Conservation (phyloP, 768 basidiomycete genomes). For the Tricholoma furcatifolium region DNA sequence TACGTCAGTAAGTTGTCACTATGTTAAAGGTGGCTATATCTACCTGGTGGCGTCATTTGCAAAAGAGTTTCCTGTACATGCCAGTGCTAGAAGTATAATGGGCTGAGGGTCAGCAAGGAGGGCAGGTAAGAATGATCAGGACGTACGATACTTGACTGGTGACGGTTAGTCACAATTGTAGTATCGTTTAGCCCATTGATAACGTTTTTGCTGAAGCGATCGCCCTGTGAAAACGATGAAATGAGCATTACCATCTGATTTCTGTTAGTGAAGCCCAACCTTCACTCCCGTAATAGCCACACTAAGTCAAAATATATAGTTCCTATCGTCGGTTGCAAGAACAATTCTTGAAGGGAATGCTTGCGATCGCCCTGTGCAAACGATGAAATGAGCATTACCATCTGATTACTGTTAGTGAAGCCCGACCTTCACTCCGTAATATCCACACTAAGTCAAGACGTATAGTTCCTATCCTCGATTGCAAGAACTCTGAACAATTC, state of each 20-base stretch:
- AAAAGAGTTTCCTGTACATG: not conserved
- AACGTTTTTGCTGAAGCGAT: constrained; percentile 1
- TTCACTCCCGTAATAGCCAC: not conserved
- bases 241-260: not conserved
- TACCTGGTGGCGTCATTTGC: too few species aligned
- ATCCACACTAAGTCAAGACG: not conserved
- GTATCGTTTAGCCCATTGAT: not conserved
- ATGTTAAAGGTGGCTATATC: too few species aligned
- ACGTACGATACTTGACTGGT: constrained; percentile 1
- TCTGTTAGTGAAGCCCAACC: not conserved
- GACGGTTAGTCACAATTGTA: constrained; percentile 1
- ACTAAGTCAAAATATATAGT: not conserved
- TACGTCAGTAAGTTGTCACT: too few species aligned
- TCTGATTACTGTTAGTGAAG: not conserved
- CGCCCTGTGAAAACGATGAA: not conserved
- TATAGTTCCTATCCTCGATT: not conserved
- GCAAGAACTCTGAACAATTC: not conserved
- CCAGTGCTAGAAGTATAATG: not conserved
- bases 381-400: not conserved
- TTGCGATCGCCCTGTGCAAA: not conserved
- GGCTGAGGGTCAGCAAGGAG: not conserved
- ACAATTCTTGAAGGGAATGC: too few species aligned
- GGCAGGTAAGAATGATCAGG: too few species aligned
- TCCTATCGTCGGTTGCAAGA: not conserved
- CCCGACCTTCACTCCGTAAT: constrained; percentile 1